Evolutionary conservation across 2,329 filamentous ascomycete genomes (phyloP).

Genomic region (Trichoderma lentiforme): DNA sequence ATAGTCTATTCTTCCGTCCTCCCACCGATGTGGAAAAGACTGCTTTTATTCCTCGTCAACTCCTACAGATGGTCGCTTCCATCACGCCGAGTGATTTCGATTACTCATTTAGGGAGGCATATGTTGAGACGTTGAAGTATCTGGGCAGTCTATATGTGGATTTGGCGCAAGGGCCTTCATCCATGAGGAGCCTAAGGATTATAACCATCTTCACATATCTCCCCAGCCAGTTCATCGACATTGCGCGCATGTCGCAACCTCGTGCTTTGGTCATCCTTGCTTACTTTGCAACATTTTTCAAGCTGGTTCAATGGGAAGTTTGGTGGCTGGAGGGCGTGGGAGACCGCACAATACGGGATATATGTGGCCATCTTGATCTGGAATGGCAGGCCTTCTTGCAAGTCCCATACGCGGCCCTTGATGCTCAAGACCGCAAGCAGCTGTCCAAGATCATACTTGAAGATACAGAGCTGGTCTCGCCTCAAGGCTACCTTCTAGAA

Average conservation of each 20-base stretch:
- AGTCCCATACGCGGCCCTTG: slow-evolving; percentile 40
- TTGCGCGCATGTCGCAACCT: slow-evolving; percentile 41
- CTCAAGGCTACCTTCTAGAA: neutral
- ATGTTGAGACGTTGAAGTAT: slow-evolving; percentile 46
- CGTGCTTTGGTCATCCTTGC: slow-evolving; percentile 51
- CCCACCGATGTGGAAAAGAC: slow-evolving; percentile 44
- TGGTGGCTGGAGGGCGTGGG: slow-evolving; percentile 53
- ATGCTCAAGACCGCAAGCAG: slow-evolving; percentile 32
- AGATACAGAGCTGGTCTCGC: slow-evolving; percentile 40
- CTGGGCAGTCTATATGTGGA: slow-evolving; percentile 52
- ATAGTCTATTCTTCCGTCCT: slow-evolving; percentile 48
- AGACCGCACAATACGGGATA: slow-evolving; percentile 44
- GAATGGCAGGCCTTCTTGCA: slow-evolving; percentile 42
- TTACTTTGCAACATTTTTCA: slow-evolving; percentile 51
- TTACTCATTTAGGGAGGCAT: slow-evolving; percentile 36
- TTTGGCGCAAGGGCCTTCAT: slow-evolving; percentile 42
- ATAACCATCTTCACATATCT: slow-evolving; percentile 54
- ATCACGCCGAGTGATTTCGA: slow-evolving; percentile 44
- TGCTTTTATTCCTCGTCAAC: slow-evolving; percentile 44
- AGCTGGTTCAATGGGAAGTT: slow-evolving; percentile 34
- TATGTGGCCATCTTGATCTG: slow-evolving; percentile 38
- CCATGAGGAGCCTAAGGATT: slow-evolving; percentile 47
- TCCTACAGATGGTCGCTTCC: slow-evolving; percentile 48
- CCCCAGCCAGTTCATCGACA: slow-evolving; percentile 42
- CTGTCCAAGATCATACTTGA: slow-evolving; percentile 43